Percentiles rank a stretch among this genome's conserved stretches.
Evolutionary conservation across 2,329 filamentous ascomycete genomes (phyloP).

Genomic region (Alternaria sp.): DNA sequence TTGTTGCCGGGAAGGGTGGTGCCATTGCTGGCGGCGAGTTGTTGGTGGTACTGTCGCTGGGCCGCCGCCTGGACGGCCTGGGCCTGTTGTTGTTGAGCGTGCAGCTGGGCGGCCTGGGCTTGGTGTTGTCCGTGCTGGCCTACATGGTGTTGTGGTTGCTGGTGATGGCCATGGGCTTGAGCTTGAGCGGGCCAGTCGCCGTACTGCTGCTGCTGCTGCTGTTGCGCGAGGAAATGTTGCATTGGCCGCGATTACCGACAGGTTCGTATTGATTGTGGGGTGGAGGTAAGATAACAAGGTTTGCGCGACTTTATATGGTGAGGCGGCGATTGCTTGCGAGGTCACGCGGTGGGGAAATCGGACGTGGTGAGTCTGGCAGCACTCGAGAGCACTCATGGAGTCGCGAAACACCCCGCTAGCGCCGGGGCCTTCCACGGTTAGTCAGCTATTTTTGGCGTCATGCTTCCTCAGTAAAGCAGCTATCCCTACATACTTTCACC

Average conservation of each 20-base stretch:
- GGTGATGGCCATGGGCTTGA: constrained; percentile 55
- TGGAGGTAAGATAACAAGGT: constrained; percentile 5
- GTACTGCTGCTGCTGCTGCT: constrained; percentile 69
- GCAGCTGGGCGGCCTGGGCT: constrained; percentile 56
- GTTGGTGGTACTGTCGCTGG: constrained; percentile 69
- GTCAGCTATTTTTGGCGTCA: background rate
- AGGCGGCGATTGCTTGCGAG: constrained; percentile 11
- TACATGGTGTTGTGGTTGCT: constrained; percentile 49
- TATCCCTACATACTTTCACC: background rate
- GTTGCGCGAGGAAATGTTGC: constrained; percentile 68
- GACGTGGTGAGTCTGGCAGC: constrained; percentile 24
- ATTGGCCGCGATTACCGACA: constrained; percentile 46
- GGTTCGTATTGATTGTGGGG: constrained; percentile 13
- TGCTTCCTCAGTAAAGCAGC: background rate
- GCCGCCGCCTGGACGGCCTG: constrained; percentile 58
- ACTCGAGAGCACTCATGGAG: constrained; percentile 31
- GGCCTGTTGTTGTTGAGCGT: constrained; percentile 41
- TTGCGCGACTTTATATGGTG: constrained; percentile 7
- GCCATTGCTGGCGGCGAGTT: constrained; percentile 71
- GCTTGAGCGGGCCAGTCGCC: constrained; percentile 46
- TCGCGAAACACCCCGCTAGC: constrained; percentile 31
- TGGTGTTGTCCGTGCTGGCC: constrained; percentile 49
- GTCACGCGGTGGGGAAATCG: constrained; percentile 17
- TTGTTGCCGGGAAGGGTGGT: constrained; percentile 50
- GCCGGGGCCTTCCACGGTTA: background rate